These are phyloP conservation scores for Raffaelea ambrosiae DNA, from an alignment of 2,329 filamentous ascomycete genomes.

Conservation along the genomic window DNA sequence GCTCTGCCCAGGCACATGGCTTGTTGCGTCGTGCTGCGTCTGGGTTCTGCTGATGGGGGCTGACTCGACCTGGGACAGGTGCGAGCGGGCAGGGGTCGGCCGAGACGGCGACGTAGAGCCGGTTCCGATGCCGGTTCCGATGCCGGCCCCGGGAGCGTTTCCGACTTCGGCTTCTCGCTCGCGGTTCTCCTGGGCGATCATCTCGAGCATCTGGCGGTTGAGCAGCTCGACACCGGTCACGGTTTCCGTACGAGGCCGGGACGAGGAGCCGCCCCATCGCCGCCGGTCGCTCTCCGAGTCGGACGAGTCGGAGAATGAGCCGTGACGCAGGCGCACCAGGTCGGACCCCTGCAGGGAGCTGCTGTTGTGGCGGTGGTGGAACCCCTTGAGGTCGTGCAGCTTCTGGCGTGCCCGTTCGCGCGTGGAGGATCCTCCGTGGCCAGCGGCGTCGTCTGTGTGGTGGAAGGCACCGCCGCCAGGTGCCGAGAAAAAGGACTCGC, in stretches of 20 bases:
- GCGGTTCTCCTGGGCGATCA: constrained; percentile 45
- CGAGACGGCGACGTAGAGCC: too few relatives aligned
- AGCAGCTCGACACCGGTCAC: constrained; percentile 43
- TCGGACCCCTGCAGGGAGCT: constrained; percentile 36
- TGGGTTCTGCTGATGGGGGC: background rate
- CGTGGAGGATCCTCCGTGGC: constrained; percentile 28
- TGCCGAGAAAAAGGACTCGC: too few relatives aligned
- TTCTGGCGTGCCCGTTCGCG: constrained; percentile 53
- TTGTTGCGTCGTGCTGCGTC: background rate
- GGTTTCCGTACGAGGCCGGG: constrained; percentile 27
- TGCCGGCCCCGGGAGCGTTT: background rate
- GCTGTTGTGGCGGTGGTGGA: constrained; percentile 42
- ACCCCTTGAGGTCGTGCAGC: constrained; percentile 46
- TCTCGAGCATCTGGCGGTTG: constrained; percentile 54
- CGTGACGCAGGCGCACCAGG: constrained; percentile 42
- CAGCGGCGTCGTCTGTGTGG: too few relatives aligned
- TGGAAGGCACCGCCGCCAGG: too few relatives aligned
- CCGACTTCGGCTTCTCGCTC: constrained; percentile 26
- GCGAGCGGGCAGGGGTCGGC: too few relatives aligned
- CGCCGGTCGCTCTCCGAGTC: constrained; percentile 49
- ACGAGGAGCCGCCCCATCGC: constrained; percentile 17
- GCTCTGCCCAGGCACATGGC: too few relatives aligned
- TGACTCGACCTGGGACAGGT: too few relatives aligned
- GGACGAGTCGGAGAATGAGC: constrained; percentile 53
- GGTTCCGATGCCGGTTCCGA: background rate